These are phyloP conservation scores for Venustampulla echinocandica DNA, from an alignment of 495 filamentous ascomycete species.

Conservation along the genomic window DNA sequence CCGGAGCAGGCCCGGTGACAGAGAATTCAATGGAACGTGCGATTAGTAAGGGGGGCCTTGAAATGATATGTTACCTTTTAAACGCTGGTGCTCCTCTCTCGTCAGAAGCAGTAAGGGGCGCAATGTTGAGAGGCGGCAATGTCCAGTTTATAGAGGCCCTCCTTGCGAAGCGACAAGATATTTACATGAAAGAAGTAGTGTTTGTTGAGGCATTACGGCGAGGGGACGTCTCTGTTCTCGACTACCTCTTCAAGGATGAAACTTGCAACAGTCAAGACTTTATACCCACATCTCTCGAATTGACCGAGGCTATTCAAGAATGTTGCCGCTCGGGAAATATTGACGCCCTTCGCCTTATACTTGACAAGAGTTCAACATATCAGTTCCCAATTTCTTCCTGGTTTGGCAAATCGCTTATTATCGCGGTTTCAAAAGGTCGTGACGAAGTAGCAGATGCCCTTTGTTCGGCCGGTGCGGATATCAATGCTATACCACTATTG, in stretches of 20 bases:
- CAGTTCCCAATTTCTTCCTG: neutral
- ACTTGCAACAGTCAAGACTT: neutral
- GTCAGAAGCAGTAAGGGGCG: neutral
- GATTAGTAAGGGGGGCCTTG: constrained; percentile 2
- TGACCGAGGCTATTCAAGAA: constrained; percentile 2
- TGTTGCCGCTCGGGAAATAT: constrained; percentile 2
- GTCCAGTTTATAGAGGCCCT: neutral
- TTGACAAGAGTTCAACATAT: constrained; percentile 4
- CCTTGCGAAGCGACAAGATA: neutral
- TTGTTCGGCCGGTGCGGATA: constrained; percentile 4
- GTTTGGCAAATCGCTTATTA: constrained; percentile 1
- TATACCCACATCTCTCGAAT: constrained; percentile 4
- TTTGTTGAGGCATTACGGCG: constrained; percentile 3
- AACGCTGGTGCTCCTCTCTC: neutral
- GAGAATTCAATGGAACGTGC: neutral
- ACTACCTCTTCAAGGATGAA: constrained; percentile 6
- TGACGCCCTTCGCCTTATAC: constrained; percentile 7
- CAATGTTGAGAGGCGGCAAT: neutral
- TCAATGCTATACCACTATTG: constrained; percentile 6
- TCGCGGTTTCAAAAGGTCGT: constrained; percentile 2
- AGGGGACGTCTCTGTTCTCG: constrained; percentile 5
- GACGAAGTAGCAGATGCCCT: constrained; percentile 10
- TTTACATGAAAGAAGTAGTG: neutral
- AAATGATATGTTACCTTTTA: constrained; percentile 4
- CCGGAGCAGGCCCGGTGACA: neutral